Conservation (phyloP, 2,329 filamentous ascomycete species). For the Teratosphaeria gauchensis region DNA sequence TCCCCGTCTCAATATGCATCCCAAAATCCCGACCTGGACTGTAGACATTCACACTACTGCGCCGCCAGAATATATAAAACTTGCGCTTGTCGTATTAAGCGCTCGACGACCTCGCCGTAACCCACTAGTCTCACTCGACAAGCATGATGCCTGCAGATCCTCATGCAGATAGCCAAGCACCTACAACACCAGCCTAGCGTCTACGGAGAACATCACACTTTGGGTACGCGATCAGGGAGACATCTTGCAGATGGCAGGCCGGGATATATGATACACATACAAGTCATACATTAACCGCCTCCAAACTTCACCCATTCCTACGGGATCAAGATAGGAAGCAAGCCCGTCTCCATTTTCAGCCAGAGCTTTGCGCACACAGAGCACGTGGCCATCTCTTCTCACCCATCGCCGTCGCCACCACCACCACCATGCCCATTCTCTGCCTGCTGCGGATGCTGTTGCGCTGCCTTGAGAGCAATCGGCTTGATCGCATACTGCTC, state of each 20-base stretch:
- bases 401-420: conserved; percentile 1
- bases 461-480: conserved; percentile 1
- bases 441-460: background rate
- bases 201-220: background rate
- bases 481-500: conserved; percentile 22
- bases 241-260: background rate
- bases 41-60: too few relatives aligned
- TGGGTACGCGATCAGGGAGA: background rate
- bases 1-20: too few relatives aligned
- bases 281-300: background rate
- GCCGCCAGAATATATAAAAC: too few relatives aligned
- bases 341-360: background rate
- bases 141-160: too few relatives aligned
- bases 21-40: too few relatives aligned
- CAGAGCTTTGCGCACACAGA: background rate
- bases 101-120: too few relatives aligned
- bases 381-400: background rate
- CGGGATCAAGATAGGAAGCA: background rate
- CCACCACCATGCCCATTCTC: conserved; percentile 1
- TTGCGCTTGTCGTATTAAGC: too few relatives aligned
- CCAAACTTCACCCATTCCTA: background rate
- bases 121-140: too few relatives aligned
- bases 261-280: background rate
- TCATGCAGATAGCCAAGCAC: too few relatives aligned
- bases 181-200: background rate